Evolutionary conservation across 345 rosid genomes (phyloP).

Genomic region (Turritis glabra): DNA sequence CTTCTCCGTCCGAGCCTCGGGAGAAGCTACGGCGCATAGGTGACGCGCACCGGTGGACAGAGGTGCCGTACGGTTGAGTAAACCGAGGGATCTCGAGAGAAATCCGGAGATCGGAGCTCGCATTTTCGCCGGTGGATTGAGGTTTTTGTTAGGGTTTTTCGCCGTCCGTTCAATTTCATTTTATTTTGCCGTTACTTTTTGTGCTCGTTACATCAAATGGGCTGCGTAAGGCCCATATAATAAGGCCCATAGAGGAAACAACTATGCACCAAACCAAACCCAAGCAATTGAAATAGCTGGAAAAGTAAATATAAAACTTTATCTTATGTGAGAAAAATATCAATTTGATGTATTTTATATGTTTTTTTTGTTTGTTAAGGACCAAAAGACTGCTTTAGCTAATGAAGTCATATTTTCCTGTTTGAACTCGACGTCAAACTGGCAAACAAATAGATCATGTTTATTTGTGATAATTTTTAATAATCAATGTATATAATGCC

Average conservation of each 20-base stretch:
- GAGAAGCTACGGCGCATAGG: slow-evolving; percentile 37
- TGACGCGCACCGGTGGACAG: slow-evolving; percentile 14
- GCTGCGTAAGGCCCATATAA: neutral
- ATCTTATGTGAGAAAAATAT: no score
- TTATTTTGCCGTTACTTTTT: slow-evolving; percentile 16
- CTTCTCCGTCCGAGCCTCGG: slow-evolving; percentile 59
- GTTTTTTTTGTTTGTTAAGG: no score
- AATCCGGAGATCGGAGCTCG: slow-evolving; percentile 33
- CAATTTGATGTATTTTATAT: no score
- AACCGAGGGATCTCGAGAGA: slow-evolving; percentile 9
- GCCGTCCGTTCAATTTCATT: slow-evolving; percentile 24
- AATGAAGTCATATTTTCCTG: neutral
- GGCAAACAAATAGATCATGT: slow-evolving; percentile 13
- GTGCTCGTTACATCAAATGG: neutral
- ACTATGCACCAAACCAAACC: neutral
- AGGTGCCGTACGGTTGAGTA: slow-evolving; percentile 15
- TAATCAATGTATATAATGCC: neutral
- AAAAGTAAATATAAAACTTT: neutral
- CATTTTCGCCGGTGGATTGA: slow-evolving; percentile 42
- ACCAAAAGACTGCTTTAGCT: neutral
- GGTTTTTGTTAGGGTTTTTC: slow-evolving; percentile 30
- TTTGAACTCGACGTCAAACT: slow-evolving; percentile 32
- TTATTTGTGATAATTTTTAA: neutral
- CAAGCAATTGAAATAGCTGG: neutral
- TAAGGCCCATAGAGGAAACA: neutral